Conservation (phyloP, 768 basidiomycete genomes). For the Trametes coccinea region DNA sequence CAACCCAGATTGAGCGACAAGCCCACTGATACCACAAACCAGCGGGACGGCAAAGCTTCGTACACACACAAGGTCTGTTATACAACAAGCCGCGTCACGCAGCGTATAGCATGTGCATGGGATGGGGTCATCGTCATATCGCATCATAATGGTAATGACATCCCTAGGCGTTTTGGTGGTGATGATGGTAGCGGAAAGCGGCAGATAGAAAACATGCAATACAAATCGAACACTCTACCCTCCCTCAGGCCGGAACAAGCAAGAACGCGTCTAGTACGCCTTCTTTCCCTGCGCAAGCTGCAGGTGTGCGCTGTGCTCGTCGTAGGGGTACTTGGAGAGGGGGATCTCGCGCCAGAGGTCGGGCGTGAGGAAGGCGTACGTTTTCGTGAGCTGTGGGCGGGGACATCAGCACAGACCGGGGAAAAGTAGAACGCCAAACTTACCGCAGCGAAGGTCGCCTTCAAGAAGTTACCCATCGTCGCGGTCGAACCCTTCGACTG, state of each 20-base stretch:
- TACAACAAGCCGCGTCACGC: slow-evolving; percentile 14
- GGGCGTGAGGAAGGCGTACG: slow-evolving; percentile 97
- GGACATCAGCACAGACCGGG: neutral
- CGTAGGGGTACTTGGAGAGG: slow-evolving; percentile 85
- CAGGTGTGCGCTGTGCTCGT: slow-evolving; percentile 93
- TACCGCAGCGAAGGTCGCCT: slow-evolving; percentile 92
- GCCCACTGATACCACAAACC: too few species aligned
- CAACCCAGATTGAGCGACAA: too few species aligned
- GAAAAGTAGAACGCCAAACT: neutral
- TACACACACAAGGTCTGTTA: slow-evolving; percentile 7
- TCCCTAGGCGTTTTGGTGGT: slow-evolving; percentile 15
- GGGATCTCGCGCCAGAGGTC: slow-evolving; percentile 97
- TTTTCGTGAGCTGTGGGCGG: slow-evolving; percentile 82
- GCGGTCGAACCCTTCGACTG: slow-evolving; percentile 98
- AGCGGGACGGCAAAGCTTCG: neutral
- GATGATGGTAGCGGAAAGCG: slow-evolving; percentile 14
- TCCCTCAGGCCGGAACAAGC: slow-evolving; percentile 3
- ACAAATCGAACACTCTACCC: slow-evolving; percentile 20
- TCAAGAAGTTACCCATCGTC: slow-evolving; percentile 99
- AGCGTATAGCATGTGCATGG: slow-evolving; percentile 1
- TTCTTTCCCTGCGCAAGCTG: slow-evolving; percentile 82
- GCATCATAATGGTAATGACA: slow-evolving; percentile 16
- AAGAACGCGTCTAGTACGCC: slow-evolving; percentile 46
- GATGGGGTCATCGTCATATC: slow-evolving; percentile 11
- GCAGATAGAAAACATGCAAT: slow-evolving; percentile 21